Evolutionary conservation across 2,329 filamentous ascomycete genomes (phyloP), one percentile per base, ranked within the genome.

Genomic region (Colletotrichum sp.): DNA sequence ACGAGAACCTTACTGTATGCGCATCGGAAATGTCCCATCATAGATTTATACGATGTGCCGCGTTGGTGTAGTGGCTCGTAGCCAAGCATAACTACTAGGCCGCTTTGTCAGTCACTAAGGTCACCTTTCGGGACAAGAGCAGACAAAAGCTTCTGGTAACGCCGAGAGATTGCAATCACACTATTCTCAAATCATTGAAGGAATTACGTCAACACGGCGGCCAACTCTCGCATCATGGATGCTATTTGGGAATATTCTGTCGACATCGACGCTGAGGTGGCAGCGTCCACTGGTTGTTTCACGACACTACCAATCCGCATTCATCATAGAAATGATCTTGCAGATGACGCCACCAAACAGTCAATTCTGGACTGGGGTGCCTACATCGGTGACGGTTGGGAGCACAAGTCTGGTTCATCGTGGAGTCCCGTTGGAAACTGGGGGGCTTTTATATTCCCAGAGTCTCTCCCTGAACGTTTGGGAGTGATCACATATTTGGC

Each of bases 371-470:
- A 74, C 13, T 74, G 71, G 71, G 67, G 44, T 4, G 44, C 24
- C 4, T 30, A 57, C 8, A 26, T 74, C 1, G 39, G 71, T 5
- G 66, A 74, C 13, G 71, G 71, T 13, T 70, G 71, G 67, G 71
- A 74, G 21, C 18, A 65, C 4, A 71, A 34, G 10, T 70, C 71
- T 6, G 66, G 65, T 10, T 74, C 67, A 10, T 74, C 71, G 1
- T 74, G 59, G 66, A 70, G 66, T 16, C 59, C 66, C 4, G 71
- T 74, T 5, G 71, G 66, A 8, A 71, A 74, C 8, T 74, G 71
- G 71, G 57, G 59, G n/a, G 59, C 71, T 8, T 70, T 74, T 34
- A 74, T 74, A 5, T 74, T 70, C n/a, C 71, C 71, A 1, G 71
- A 74, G 44, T 63, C 71, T 5, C 59, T 70, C 9, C 67, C 67